Base-by-base conservation (phyloP, 768 basidiomycete genomes). In the Coprinopsis marcescibilis region DNA sequence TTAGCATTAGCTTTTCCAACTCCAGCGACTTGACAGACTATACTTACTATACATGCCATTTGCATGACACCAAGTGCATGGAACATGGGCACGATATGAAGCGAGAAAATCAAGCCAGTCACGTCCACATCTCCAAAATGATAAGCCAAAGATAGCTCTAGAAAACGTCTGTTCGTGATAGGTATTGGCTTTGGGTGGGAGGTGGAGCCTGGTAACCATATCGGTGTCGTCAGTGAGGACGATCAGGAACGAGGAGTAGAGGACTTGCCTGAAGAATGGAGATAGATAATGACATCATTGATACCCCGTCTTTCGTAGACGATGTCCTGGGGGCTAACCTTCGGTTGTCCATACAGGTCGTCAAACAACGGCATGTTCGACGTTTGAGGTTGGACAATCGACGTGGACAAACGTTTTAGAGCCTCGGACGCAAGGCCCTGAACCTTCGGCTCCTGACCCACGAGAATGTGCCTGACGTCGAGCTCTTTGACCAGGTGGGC, bases 401-500 rank as follows among this genome's bases (percentile, higher is more conserved):
- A n/a, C 39, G 15, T 13, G 15, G 30, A 52, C 17, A 15, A 48
- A 2, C 12, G 40, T 52, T 38, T 4, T 43, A 40, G 30, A 24
- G 51, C 42, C 3, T 43, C 37, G 5, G 50, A 45, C 1, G 57
- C 46, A 3, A 38, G 39, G 33, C 52, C 52, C 39, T 50, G 58
- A 6, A 53, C 32, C 3, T 43, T 40, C 2, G 46, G 49, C 6
- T 63, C 60, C 3, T 42, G 15, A 46, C 60, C 54, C 0, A 58
- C 49, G 27, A 60, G 51, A 14, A 69, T 17, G 37, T 60, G 52
- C n/a, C 27, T 43, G 15, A 52, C 57, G 4, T 43, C 39, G 35
- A 47, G 57, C 25, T 53, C 53, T 29, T 57, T 53, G 50, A 73
- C 59, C 15, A 78, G 62, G 49, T 75, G 69, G 1, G 72, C 72